A percentile compares a stretch with the other conserved stretches of the same genome.
Conservation (phyloP, 2,329 filamentous ascomycete species). For the Microsporum canis region DNA sequence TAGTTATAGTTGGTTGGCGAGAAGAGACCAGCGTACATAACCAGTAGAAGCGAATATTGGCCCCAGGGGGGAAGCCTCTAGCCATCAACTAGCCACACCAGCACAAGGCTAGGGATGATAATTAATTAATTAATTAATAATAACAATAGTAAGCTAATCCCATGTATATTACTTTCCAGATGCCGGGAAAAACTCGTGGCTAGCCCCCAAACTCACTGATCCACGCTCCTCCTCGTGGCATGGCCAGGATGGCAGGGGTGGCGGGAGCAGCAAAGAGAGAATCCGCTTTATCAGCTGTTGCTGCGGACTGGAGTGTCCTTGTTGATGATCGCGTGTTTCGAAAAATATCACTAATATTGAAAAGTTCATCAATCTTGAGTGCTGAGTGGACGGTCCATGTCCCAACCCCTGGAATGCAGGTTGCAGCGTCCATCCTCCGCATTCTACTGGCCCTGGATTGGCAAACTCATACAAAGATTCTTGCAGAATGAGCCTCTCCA, state of each 20-base stretch:
- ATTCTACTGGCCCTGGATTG: neutral
- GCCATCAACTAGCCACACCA: conserved; percentile 1
- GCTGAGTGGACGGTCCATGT: neutral
- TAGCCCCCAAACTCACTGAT: neutral
- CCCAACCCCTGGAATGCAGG: neutral
- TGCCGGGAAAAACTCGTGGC: neutral
- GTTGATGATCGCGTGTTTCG: neutral
- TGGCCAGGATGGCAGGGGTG: neutral
- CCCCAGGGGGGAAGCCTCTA: neutral
- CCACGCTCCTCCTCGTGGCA: neutral
- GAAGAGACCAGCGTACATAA: neutral
- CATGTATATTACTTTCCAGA: neutral
- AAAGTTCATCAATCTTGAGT: neutral
- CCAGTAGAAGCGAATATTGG: neutral
- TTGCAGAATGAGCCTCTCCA: neutral
- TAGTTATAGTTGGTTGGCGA: too few relatives aligned
- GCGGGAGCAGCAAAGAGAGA: neutral
- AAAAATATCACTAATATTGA: neutral
- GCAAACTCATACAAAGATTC: neutral
- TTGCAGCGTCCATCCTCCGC: too few relatives aligned
- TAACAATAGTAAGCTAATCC: neutral
- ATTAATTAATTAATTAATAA: neutral
- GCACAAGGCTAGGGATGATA: neutral
- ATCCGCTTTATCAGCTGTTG: neutral
- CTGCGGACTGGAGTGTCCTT: neutral